Evolutionary conservation across 768 basidiomycete genomes (phyloP), one percentile per base, ranked within the genome.

Genomic region (Boletus eberwhitei): DNA sequence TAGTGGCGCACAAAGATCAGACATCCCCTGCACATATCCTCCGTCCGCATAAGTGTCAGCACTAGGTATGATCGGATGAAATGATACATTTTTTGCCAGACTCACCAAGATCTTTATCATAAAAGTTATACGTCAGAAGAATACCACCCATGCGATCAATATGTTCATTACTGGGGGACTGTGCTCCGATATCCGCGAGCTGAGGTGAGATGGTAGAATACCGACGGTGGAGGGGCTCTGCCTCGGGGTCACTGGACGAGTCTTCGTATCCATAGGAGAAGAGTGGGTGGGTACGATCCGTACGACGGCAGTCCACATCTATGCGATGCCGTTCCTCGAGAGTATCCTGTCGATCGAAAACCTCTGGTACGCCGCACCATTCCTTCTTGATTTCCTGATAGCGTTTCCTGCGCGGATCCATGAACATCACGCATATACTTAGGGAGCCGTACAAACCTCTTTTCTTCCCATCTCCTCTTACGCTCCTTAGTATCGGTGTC

Each of bases 1-100:
- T 7, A 98, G 73, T 13, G 97, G 97, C 4, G 92, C 88, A 62
- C 91, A 90, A 14, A 99, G 81, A 71, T 99, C 97, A 3, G 91
- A 93, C 97, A 98, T 98, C 32, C 97, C 97, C 71, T 98, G 97
- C 5, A 98, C 97, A 69, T 98, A 98, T 29, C 95, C 93, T 88
- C 57, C 53, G 51, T 47, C 36, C n/a, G 51, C 46, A 54, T 45
- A 12, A 3, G 36, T 17, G 40, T 74, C 54, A 71, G 59, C 41
- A 50, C 19, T 35, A 38, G 14, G 39, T 1, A 22, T 4, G 29
- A 43, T 46, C 24, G 14, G 17, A 16, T 22, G 39, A 24, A 8
- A 41, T 17, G 52, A 43, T 21, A 22, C 17, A 40, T 34, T 39
- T 31, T 36, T 39, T 22, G 29, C 8, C 26, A 31, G 34, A 75